These are phyloP conservation scores for Lotus japonicus DNA, from an alignment of 306 rosid species.

Conservation along the genomic window DNA sequence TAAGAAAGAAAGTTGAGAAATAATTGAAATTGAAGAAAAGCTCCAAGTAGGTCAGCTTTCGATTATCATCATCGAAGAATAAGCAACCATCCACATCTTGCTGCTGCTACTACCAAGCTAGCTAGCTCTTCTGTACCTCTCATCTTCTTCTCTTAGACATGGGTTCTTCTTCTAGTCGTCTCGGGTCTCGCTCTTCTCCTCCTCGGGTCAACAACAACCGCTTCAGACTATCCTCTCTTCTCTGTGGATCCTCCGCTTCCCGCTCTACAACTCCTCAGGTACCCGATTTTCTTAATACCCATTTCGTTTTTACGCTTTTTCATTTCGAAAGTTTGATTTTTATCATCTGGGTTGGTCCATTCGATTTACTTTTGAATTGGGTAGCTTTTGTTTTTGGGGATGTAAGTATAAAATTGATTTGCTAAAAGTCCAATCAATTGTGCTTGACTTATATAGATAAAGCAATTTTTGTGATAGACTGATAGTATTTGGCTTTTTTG, in stretches of 20 bases:
- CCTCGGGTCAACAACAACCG: constrained; percentile 50
- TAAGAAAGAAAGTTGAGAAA: constrained; percentile 20
- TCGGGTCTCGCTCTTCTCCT: constrained; percentile 52
- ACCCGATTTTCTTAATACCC: not conserved
- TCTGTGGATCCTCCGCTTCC: constrained; percentile 71
- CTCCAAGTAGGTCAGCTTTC: constrained; percentile 40
- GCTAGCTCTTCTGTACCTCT: not conserved
- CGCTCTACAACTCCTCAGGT: constrained; percentile 50
- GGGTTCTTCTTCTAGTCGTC: constrained; percentile 71
- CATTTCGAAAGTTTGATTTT: constrained; percentile 3
- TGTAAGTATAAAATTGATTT: not conserved
- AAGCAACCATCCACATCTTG: not conserved
- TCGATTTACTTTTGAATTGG: constrained; percentile 9
- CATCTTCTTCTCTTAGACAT: constrained; percentile 23
- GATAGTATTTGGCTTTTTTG: not conserved
- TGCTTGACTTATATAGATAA: not conserved
- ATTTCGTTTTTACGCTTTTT: constrained; percentile 22
- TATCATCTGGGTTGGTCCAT: constrained; percentile 22
- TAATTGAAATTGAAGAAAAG: constrained; percentile 33
- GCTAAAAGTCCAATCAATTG: not conserved
- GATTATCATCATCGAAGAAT: constrained; percentile 17
- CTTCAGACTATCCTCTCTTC: constrained; percentile 56
- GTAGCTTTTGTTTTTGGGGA: not conserved
- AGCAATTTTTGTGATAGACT: not conserved
- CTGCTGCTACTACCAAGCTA: not conserved